phyloP scores from a whole-genome alignment of 495 filamentous ascomycete species.

The Podospora bellae-mahoneyi region DNA sequence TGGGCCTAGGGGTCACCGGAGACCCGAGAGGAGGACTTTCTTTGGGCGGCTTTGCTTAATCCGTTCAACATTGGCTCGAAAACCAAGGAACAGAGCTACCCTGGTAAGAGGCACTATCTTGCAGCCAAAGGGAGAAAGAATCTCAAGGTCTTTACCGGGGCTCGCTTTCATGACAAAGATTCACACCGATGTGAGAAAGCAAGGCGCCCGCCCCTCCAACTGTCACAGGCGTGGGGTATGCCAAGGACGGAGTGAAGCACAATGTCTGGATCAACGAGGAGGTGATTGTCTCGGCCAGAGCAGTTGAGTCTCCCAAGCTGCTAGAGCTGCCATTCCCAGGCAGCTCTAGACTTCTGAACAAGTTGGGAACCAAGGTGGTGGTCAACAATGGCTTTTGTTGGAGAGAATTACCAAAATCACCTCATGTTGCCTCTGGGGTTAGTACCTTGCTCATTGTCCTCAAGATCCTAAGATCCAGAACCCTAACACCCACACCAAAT shows the following conservation, averaged over 20 bases:
- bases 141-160: neutral
- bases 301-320: conserved; percentile 50
- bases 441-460: conserved; percentile 31
- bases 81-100: neutral
- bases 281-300: conserved; percentile 52
- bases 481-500: neutral
- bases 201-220: conserved; percentile 3
- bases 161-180: neutral
- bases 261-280: conserved; percentile 46
- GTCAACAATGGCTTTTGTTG: conserved; percentile 53
- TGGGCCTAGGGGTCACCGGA: conserved; percentile 1
- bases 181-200: conserved; percentile 29
- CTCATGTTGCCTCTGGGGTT: conserved; percentile 34
- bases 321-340: conserved; percentile 49
- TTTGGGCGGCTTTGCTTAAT: neutral
- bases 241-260: conserved; percentile 40
- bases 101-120: neutral
- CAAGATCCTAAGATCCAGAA: neutral
- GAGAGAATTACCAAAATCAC: conserved; percentile 36
- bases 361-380: conserved; percentile 41
- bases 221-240: conserved; percentile 45
- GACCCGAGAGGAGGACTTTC: neutral
- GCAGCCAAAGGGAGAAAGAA: neutral
- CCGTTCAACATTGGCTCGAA: neutral
- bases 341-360: conserved; percentile 31